phyloP scores from a whole-genome alignment of 2,329 filamentous ascomycete genomes.

The Cercospora berteroae region DNA sequence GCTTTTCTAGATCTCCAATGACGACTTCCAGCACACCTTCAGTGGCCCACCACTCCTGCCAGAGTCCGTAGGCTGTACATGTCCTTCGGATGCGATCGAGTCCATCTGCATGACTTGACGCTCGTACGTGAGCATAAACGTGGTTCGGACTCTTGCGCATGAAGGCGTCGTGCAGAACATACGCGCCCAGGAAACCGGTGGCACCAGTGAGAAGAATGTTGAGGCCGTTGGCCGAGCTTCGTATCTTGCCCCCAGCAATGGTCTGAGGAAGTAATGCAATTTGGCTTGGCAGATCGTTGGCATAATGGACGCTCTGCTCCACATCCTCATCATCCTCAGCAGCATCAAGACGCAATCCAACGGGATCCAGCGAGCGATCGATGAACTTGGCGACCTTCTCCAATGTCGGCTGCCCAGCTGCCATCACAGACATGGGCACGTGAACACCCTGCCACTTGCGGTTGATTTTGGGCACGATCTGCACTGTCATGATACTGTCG shows the following conservation, averaged over 20 bases:
- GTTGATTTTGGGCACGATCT: constrained; percentile 70
- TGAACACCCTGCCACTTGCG: constrained; percentile 62
- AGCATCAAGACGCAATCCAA: constrained; percentile 47
- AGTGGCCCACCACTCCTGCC: constrained; percentile 65
- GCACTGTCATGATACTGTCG: constrained; percentile 76
- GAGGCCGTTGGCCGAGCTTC: constrained; percentile 29
- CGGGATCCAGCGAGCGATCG: constrained; percentile 51
- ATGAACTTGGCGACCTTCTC: constrained; percentile 55
- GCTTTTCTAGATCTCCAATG: constrained; percentile 70
- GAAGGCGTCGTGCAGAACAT: constrained; percentile 73
- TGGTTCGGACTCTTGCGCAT: constrained; percentile 53
- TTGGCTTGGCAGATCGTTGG: constrained; percentile 53
- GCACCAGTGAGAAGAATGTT: constrained; percentile 78
- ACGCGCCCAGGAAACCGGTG: constrained; percentile 85
- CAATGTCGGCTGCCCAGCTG: constrained; percentile 61
- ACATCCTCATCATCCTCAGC: constrained; percentile 50
- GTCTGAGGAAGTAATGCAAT: constrained; percentile 49
- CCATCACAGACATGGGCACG: constrained; percentile 69
- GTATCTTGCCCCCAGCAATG: constrained; percentile 33
- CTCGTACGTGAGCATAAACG: constrained; percentile 74
- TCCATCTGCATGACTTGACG: constrained; percentile 59
- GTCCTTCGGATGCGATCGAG: constrained; percentile 65
- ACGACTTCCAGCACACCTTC: constrained; percentile 61
- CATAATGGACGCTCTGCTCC: constrained; percentile 53
- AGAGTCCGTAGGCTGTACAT: constrained; percentile 74